Percentiles rank a stretch among this genome's conserved stretches.
Conservation (phyloP, 2,329 filamentous ascomycete genomes). For the Botryosphaeria dothidea region DNA sequence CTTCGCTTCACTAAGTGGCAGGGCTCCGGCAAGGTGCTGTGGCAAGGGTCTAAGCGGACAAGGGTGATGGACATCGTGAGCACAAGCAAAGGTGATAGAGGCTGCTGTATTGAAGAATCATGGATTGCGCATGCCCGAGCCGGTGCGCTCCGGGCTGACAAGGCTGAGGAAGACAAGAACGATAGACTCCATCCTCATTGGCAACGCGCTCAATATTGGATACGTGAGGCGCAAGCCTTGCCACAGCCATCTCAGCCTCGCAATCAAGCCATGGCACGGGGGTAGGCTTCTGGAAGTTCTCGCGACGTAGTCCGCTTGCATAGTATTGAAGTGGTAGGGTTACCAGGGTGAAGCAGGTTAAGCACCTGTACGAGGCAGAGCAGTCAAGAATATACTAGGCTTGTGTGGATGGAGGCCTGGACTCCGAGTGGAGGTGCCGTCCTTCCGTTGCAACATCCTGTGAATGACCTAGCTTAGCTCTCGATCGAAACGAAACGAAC, state of each 20-base stretch:
- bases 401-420: neutral
- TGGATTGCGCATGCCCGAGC: neutral
- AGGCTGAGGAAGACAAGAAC: neutral
- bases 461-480: neutral
- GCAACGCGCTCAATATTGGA: slow-evolving; percentile 4
- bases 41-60: neutral
- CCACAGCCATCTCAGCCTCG: slow-evolving; percentile 4
- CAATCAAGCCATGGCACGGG: slow-evolving; percentile 7
- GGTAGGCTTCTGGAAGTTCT: neutral
- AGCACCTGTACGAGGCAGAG: neutral
- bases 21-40: neutral
- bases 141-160: slow-evolving; percentile 7
- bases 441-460: neutral
- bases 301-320: neutral
- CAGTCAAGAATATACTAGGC: neutral
- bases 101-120: slow-evolving; percentile 1
- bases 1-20: neutral
- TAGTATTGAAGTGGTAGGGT: neutral
- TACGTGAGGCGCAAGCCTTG: slow-evolving; percentile 10
- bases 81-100: neutral
- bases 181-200: neutral
- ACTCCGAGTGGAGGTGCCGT: neutral
- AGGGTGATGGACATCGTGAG: neutral
- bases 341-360: neutral
- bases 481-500: neutral